These are phyloP conservation scores for Rubia yunnanensis DNA, from an alignment of 257 asterid species.

Conservation along the genomic window DNA sequence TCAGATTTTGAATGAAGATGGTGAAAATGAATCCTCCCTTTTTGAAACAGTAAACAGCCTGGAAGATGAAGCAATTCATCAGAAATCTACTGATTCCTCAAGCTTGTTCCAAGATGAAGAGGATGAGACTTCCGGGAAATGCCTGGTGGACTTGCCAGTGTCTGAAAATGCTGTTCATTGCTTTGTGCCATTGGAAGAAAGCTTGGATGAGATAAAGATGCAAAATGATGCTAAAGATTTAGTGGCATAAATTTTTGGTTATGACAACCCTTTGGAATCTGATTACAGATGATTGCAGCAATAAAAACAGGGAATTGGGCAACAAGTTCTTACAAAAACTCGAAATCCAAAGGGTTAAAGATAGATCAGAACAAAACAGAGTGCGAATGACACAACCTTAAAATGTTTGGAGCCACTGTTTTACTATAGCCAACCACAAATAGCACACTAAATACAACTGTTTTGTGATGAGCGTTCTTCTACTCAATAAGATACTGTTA, in stretches of 20 bases:
- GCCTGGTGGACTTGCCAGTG: neutral
- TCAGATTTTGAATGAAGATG: slow-evolving; percentile 42
- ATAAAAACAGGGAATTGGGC: neutral
- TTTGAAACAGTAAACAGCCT: slow-evolving; percentile 13
- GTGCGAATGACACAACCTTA: neutral
- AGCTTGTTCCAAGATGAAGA: slow-evolving; percentile 12
- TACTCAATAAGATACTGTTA: slow-evolving; percentile 4
- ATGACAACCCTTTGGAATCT: too few relatives aligned
- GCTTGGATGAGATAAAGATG: neutral
- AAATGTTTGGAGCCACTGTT: neutral
- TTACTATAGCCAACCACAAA: neutral
- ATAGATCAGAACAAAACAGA: neutral
- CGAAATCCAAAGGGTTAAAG: neutral
- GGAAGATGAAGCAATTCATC: slow-evolving; percentile 20
- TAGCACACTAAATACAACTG: neutral
- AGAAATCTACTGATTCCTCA: neutral
- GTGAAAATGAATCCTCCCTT: slow-evolving; percentile 20
- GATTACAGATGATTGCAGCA: neutral
- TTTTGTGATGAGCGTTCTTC: slow-evolving; percentile 7
- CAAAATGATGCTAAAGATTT: neutral
- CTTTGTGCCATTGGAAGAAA: neutral
- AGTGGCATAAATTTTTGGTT: neutral
- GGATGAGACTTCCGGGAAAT: neutral
- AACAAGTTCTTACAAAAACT: neutral
- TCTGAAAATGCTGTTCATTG: neutral